A percentile compares a stretch with the other conserved stretches of the same genome.
phyloP scores from a whole-genome alignment of 2,329 filamentous ascomycete genomes.

The Stachybotrys chlorohalonatus region DNA sequence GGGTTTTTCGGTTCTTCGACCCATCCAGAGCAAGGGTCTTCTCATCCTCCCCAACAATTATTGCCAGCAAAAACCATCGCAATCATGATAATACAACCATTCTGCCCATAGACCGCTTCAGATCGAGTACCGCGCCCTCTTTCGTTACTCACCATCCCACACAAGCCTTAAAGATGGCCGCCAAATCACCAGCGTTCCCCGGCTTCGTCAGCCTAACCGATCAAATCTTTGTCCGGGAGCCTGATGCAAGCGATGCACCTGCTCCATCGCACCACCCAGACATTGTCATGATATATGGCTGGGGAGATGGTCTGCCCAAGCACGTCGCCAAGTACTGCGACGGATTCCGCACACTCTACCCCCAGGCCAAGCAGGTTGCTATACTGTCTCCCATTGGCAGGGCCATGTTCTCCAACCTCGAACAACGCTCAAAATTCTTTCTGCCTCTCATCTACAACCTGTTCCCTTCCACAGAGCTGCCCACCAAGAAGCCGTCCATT shows the following conservation, averaged over 20 bases:
- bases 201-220: conserved; percentile 38
- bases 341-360: conserved; percentile 41
- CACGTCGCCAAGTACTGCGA: conserved; percentile 47
- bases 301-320: conserved; percentile 46
- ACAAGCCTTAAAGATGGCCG: neutral
- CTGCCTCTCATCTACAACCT: conserved; percentile 31
- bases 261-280: conserved; percentile 24
- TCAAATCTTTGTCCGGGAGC: conserved; percentile 35
- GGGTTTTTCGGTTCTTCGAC: no score
- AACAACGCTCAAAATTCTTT: conserved; percentile 35
- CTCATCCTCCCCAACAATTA: no score
- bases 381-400: conserved; percentile 40
- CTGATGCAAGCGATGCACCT: conserved; percentile 13
- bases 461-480: conserved; percentile 13
- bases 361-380: conserved; percentile 39
- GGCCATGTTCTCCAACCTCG: conserved; percentile 32
- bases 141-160: neutral
- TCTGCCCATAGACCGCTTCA: no score
- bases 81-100: neutral
- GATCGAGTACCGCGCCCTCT: no score
- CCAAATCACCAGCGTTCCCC: conserved; percentile 19
- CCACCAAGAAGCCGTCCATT: conserved; percentile 22
- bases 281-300: conserved; percentile 44
- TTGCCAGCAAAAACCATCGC: neutral
- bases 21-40: no score